phyloP scores from a whole-genome alignment of 768 basidiomycete genomes.

The Tylopilus felleus region DNA sequence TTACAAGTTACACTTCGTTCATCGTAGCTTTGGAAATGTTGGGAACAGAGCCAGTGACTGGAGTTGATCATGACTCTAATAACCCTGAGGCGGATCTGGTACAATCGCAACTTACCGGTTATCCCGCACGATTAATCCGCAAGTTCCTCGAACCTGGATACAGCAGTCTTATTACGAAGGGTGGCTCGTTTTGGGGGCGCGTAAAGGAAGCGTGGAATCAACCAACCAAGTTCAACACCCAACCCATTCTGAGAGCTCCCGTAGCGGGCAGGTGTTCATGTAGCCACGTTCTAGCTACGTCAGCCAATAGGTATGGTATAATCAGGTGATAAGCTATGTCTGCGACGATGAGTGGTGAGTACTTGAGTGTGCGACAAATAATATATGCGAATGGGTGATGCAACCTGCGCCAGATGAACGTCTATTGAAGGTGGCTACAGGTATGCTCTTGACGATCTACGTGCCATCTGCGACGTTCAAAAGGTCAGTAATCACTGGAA shows the following conservation, averaged over 20 bases:
- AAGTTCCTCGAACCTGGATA: no score
- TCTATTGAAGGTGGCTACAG: constrained; percentile 28
- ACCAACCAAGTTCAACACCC: background rate
- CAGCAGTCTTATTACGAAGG: no score
- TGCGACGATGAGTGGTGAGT: constrained; percentile 32
- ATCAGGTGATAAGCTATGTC: constrained; percentile 30
- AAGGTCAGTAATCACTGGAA: background rate
- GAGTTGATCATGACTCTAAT: no score
- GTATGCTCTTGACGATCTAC: constrained; percentile 49
- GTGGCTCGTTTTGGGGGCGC: background rate
- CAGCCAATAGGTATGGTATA: constrained; percentile 16
- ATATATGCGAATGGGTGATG: constrained; percentile 13
- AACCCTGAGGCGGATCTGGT: no score
- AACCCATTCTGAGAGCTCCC: background rate
- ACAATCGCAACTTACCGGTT: no score
- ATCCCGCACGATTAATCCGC: no score
- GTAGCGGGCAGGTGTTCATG: background rate
- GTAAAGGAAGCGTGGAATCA: background rate
- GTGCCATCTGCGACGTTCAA: constrained; percentile 43
- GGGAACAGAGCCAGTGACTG: no score
- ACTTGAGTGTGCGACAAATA: constrained; percentile 15
- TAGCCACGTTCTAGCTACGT: background rate
- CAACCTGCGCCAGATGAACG: background rate
- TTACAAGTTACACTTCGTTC: no score
- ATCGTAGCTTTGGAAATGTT: no score